phyloP scores from a whole-genome alignment of 2,329 filamentous ascomycete species.

The Diplocarpon rosae region DNA sequence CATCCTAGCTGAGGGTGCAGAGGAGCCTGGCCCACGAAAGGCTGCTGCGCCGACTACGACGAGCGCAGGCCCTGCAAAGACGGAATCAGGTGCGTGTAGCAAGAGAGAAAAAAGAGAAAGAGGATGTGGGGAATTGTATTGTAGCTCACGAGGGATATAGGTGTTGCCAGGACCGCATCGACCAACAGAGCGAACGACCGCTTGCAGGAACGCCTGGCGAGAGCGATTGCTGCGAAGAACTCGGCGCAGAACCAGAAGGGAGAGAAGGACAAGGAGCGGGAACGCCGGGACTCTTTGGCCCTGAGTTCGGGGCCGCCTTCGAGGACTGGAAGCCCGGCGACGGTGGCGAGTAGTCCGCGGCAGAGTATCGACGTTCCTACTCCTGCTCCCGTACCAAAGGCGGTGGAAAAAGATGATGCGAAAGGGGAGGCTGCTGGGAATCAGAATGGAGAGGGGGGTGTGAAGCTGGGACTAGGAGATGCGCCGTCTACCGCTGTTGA shows the following conservation, averaged over 20 bases:
- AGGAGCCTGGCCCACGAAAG: constrained; percentile 28
- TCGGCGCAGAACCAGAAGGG: constrained; percentile 28
- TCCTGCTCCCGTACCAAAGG: not conserved
- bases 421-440: not conserved
- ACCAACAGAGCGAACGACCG: constrained; percentile 61
- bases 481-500: constrained; percentile 13
- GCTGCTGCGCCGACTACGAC: constrained; percentile 29
- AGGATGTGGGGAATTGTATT: not conserved
- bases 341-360: constrained; percentile 32
- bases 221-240: constrained; percentile 68
- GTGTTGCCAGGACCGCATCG: constrained; percentile 51
- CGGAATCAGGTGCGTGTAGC: constrained; percentile 26
- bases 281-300: constrained; percentile 36
- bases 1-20: constrained; percentile 73
- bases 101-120: no score
- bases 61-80: constrained; percentile 26
- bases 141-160: constrained; percentile 23
- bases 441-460: not conserved
- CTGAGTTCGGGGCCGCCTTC: constrained; percentile 38
- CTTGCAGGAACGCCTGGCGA: constrained; percentile 79
- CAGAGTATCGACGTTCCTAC: constrained; percentile 33
- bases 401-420: constrained; percentile 5
- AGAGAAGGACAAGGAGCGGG: constrained; percentile 20
- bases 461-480: not conserved
- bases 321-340: constrained; percentile 41